Evolutionary conservation across 2,329 filamentous ascomycete species (phyloP).

Genomic region (Claviceps pusilla): DNA sequence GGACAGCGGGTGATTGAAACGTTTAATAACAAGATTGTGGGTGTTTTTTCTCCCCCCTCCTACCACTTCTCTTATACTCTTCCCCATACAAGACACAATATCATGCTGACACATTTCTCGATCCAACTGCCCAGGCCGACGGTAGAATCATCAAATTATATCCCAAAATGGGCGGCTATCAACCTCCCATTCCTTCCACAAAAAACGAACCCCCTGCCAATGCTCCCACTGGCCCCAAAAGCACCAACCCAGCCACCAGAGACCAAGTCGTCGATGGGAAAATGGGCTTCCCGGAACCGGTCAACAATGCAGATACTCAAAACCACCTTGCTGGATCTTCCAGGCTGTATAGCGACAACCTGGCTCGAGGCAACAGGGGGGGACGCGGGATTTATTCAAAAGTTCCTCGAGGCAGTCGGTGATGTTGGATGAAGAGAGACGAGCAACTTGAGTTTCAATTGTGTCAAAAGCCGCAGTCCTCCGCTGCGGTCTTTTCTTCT

Average conservation of each 20-base stretch:
- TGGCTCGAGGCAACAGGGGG: constrained; percentile 17
- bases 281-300: constrained; percentile 37
- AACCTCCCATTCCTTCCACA: constrained; percentile 10
- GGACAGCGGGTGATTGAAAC: constrained; percentile 60
- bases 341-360: constrained; percentile 39
- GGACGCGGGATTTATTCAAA: constrained; percentile 14
- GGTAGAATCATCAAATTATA: constrained; percentile 61
- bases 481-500: not conserved
- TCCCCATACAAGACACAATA: not conserved
- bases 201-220: constrained; percentile 16
- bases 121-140: constrained; percentile 41
- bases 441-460: too few relatives aligned
- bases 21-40: constrained; percentile 65
- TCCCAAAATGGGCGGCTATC: constrained; percentile 39
- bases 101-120: not conserved
- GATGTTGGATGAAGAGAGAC: not conserved
- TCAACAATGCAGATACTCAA: constrained; percentile 15
- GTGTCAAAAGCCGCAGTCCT: too few relatives aligned
- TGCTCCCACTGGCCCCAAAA: constrained; percentile 18
- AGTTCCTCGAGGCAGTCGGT: constrained; percentile 4
- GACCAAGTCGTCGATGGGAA: constrained; percentile 37
- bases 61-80: not conserved
- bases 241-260: constrained; percentile 12
- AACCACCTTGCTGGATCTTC: constrained; percentile 15
- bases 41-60: constrained; percentile 14